Base-by-base conservation (phyloP, 148 eudicot species). In the Pharnaceum exiguum region DNA sequence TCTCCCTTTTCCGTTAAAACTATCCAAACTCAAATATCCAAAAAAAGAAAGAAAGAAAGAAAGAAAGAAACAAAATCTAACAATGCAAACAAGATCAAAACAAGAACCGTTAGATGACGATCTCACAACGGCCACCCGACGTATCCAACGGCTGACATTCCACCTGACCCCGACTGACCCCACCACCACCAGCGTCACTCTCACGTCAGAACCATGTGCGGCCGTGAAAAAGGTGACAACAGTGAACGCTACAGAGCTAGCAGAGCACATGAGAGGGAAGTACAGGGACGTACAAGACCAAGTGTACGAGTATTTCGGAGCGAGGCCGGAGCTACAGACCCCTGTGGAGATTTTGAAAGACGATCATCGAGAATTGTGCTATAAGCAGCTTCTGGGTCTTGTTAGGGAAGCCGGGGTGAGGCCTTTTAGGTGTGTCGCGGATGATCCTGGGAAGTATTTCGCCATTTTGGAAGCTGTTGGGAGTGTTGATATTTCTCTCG, bases 401-500 rank as follows among this genome's bases (percentile, higher is more conserved):
- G 89, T 90, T 19, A 70, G 76, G 42, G 93, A 87, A 35, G 89
- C 83, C 10, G 86, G 84, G n/a, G 71, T 90, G 58, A 59, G 70
- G 23, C 87, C 93, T 0, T 78, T 90, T 28, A 18, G 54, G 35
- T 87, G 75, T 43, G 83, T 90, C 37, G 63, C 66, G 38, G 93
- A 87, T 0, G 91, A 87, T 29, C 97, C 97, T 2, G 71, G 65
- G 1, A 82, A 65, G 87, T 90, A 87, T 73, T 90, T 86, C 24
- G 93, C 95, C 0, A 30, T 90, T 59, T 57, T 67, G 51, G 95
- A 90, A 62, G 97, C 97, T 26, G 89, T 80, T 58, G 97, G 95
- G 1, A 75, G 89, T 38, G 72, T 87, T 59, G 97, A 87, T 52
- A 80, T 90, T 80, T 87, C 95, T 11, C 79, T 90, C 55, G 97